Base-by-base conservation (phyloP, 208 protist genomes). In the Wallacemonas sp. region DNA sequence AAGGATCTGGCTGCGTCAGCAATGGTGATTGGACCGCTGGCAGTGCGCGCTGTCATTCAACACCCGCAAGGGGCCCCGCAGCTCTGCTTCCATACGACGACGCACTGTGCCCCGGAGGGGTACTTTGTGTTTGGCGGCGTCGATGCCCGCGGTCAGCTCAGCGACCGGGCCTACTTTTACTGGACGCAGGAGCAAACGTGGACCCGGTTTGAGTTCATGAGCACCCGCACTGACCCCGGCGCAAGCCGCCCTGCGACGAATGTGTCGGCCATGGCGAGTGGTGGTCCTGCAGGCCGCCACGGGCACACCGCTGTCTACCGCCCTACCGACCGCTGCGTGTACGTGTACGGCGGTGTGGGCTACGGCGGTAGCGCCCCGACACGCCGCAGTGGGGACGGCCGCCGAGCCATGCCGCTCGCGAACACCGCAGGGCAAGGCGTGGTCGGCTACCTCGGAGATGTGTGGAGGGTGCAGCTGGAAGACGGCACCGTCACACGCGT, bases 261-360 rank as follows among this genome's bases (percentile, higher is more conserved):
- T 26, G 59, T 75, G 54, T 66, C 47, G 47, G 21, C 26, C 53
- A 46, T 42, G 70, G 70, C 63, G 51, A 26, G 26, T 28, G 24
- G 55, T n/a, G 22, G 59, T 45, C 38, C 41, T 36, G 1, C 46
- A 36, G 21, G 27, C 6, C 86, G 86, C 38, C 75, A 86, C 68
- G 86, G 86, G 39, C 86, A 92, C 68, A 72, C 75, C 15, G 75
- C 77, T 19, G 73, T 86, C 4, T 88, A 77, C 66, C 69, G 75
- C 33, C 44, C 65, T 0, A 46, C 62, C 2, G 70, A 76, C 46
- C 68, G 56, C 34, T 70, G 63, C n/a, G 63, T 89, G 31, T 92
- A 89, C 67, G 62, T 92, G n/a, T 92, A 84, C 55, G 86, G 86
- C 41, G 86, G 86, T 30, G 68, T 78, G 24, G 72, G 68, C 26